Evolutionary conservation across 2,329 filamentous ascomycete species (phyloP), one percentile per base, ranked within the genome.

Genomic region (Aureobasidium lini): DNA sequence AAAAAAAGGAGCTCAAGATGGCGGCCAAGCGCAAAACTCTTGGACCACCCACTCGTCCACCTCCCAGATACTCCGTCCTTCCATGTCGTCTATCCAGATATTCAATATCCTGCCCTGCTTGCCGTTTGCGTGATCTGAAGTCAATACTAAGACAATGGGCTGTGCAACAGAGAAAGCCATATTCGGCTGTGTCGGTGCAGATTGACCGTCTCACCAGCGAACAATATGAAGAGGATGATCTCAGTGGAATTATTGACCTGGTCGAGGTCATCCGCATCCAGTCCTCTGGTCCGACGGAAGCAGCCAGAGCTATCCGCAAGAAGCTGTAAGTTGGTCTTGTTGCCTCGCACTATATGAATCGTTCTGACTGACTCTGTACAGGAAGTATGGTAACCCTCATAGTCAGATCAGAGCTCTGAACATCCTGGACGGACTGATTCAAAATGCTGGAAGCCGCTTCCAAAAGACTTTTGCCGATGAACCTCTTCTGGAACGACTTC

Each of bases 191-290:
- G 63, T 96, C 93, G 37, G 93, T 96, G 58, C 89, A 90, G 64
- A 84, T 99, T 67, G 94, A 97, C 74, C 87, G 87, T 61, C 82
- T 97, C 66, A 97, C 93, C 1, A 87, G 89, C 68, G 93, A 96
- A 74, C 80, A 88, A 63, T 95, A 89, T 73, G 88, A 95, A 62
- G 90, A 95, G 70, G 90, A 97, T 71, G 92, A 97, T 72, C 79
- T 95, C 39, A 88, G 89, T 67, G 94, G 93, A 28, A 90, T 99
- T 64, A 89, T 93, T 42, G 92, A 97, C 68, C 84, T 99, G 28
- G 89, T 97, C 64, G 94, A 99, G 73, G 90, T 94, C 60, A 89
- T 99, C 71, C 88, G 89, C 65, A 84, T 99, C 61, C 94, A 99
- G 74, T 81, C 83, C 29, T 88, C 89, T 6, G 94, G 94, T 0